Evolutionary conservation across 2,329 filamentous ascomycete genomes (phyloP).

Genomic region (Fusarium verticillioides): DNA sequence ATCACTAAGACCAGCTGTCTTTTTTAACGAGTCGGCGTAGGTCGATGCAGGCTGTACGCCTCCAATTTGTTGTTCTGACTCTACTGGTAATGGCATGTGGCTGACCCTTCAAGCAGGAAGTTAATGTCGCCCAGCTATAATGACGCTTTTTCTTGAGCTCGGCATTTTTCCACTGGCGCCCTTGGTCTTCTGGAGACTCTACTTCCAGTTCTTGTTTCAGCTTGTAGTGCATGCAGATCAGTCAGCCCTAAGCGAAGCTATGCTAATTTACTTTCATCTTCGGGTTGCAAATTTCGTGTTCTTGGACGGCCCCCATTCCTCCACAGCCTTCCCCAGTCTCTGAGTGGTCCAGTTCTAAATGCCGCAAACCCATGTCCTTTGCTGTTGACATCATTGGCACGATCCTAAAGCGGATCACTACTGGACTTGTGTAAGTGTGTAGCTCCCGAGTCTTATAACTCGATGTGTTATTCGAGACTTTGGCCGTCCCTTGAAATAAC

Average conservation of each 20-base stretch:
- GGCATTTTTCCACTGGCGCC: rapidly evolving
- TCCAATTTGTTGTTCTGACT: no score
- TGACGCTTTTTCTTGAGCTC: background rate
- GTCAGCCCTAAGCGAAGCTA: background rate
- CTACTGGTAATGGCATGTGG: background rate
- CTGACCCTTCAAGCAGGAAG: rapidly evolving
- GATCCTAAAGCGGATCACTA: background rate
- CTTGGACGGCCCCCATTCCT: background rate
- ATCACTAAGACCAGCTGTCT: background rate
- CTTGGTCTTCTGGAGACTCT: rapidly evolving
- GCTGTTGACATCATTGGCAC: background rate
- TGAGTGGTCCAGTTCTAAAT: background rate
- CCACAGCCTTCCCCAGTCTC: rapidly evolving
- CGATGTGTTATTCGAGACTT: background rate
- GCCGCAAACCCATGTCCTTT: background rate
- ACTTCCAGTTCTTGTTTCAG: background rate
- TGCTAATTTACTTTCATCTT: background rate
- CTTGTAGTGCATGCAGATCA: background rate
- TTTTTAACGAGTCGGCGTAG: no score
- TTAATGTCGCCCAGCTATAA: no score
- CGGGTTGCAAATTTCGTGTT: rapidly evolving
- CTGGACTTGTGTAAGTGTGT: background rate
- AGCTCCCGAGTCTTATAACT: rapidly evolving
- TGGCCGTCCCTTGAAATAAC: no score
- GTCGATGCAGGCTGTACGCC: rapidly evolving